Base-by-base conservation (phyloP, 192 early-diverging fungal genomes). In the Umbelopsis isabellina region DNA sequence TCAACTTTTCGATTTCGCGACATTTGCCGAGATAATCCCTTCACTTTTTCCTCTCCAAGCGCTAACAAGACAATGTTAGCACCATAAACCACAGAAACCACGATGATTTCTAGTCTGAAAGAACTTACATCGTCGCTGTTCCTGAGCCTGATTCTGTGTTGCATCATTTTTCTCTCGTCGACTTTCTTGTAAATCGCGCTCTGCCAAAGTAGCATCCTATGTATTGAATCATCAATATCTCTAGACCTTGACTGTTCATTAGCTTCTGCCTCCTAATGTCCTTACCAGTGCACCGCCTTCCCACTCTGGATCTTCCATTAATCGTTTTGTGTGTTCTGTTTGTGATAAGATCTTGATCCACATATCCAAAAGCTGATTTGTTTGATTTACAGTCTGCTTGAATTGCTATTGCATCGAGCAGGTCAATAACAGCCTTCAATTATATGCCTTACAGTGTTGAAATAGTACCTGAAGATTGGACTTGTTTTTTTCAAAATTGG, bases 261-360 rank as follows among this genome's bases (percentile, higher is more conserved):
- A 41, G 6, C 37, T 9, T 41, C 5, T 41, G 10, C 0, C 10
- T 41, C 10, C 37, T 6, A 41, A 41, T 3, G 12, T 35, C 21
- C 65, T 72, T 50, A 72, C 84, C 72, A 78, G 72, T 16, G 66
- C 50, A 20, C 80, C 74, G 7, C 85, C 85, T 2, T 84, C 76
- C 85, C 85, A 86, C 22, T 79, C 75, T 20, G 75, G 71, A 66
- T 82, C 82, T 12, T 80, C 75, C 68, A 87, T 66, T 52, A 84
- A 78, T 13, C 69, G 64, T 44, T 85, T 81, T 66, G 77, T 85
- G 64, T 87, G 85, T 25, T 81, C 71, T 18, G 83, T 83, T 47
- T 87, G 85, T 37, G 85, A 85, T 37, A 87, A 66, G 33, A 85
- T 79, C 45, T 74, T 71, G 27, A 84, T 80, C 85, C 85, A 87